Conservation (phyloP, 106 monocot species). For the Dendrobium catenatum region DNA sequence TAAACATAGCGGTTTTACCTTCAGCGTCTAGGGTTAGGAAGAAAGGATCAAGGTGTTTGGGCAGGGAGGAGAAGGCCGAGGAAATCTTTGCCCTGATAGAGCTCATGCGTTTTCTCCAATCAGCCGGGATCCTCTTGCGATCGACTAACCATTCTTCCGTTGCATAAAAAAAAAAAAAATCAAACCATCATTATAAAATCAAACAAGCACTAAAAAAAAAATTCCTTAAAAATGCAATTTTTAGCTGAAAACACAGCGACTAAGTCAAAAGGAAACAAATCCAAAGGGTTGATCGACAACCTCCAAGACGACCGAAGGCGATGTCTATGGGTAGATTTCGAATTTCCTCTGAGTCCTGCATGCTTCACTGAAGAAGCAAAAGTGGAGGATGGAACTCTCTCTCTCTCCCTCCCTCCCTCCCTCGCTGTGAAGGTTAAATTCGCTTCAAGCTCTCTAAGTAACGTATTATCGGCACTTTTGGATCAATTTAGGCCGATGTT, state of each 20-base stretch:
- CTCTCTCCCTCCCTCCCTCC: background rate
- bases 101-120: slow-evolving; percentile 79
- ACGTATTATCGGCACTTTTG: no score
- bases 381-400: background rate
- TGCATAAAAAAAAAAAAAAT: background rate
- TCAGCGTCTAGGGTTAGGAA: slow-evolving; percentile 69
- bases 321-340: slow-evolving; percentile 92
- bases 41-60: slow-evolving; percentile 65
- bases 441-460: no score
- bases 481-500: no score
- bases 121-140: slow-evolving; percentile 79
- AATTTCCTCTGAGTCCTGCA: slow-evolving; percentile 60
- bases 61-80: slow-evolving; percentile 48
- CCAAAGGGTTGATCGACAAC: slow-evolving; percentile 19
- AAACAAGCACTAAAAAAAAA: background rate
- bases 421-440: no score
- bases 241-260: background rate
- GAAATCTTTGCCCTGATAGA: slow-evolving; percentile 48
- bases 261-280: slow-evolving; percentile 1
- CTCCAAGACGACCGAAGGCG: slow-evolving; percentile 86
- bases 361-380: background rate
- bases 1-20: slow-evolving; percentile 23
- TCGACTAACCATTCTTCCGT: slow-evolving; percentile 89
- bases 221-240: background rate
- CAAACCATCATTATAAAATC: background rate